Base-by-base conservation (phyloP, 2,329 filamentous ascomycete species). In the Metarhizium album region DNA sequence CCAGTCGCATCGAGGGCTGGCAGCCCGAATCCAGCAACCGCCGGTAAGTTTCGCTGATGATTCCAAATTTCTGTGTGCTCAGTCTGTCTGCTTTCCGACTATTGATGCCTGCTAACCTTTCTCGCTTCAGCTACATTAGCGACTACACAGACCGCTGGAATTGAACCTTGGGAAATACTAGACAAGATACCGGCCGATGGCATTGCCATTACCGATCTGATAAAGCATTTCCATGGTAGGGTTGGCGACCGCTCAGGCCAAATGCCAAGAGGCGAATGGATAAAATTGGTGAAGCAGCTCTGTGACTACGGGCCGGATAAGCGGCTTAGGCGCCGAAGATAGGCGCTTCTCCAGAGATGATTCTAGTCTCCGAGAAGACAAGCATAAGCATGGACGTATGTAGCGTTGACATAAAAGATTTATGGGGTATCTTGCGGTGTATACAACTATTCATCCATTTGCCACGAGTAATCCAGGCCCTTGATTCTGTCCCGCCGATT, bases 381-480 rank as follows among this genome's bases (percentile, higher is more conserved):
- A n/a, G 14, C 40, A 3, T 3, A 24, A 43, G 5, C 40, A 24
- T 14, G 20, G 6, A 23, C 11, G 4, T 23, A n/a, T 24, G 4
- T 24, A 13, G 22, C 20, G 18, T 43, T 13, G 9, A 43, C 2
- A 14, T 23, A 18, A 16, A 13, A 20, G n/a, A 14, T 43, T 24
- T 9, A 18, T 11, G 22, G 11, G 43, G 46, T 46, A 20, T 43
- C 4, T 45, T 22, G 22, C 9, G 16, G 16, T 40, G n/a, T 18
- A 48, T 11, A 54, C 50, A 29, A 22, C 65, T 76, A 93, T 67
- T 90, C 87, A 70, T 96, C 93, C 85, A 94, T 93, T 74, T 96
- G 88, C 93, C 91, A 98, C 31, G 86, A 82, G 67, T 96, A 97
- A 60, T 91, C 83, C 62, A 97, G 67, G 31, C 84, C 84, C 67